Evolutionary conservation across 2,329 filamentous ascomycete genomes (phyloP), one percentile per base, ranked within the genome.

Genomic region (Exophiala bonariae): DNA sequence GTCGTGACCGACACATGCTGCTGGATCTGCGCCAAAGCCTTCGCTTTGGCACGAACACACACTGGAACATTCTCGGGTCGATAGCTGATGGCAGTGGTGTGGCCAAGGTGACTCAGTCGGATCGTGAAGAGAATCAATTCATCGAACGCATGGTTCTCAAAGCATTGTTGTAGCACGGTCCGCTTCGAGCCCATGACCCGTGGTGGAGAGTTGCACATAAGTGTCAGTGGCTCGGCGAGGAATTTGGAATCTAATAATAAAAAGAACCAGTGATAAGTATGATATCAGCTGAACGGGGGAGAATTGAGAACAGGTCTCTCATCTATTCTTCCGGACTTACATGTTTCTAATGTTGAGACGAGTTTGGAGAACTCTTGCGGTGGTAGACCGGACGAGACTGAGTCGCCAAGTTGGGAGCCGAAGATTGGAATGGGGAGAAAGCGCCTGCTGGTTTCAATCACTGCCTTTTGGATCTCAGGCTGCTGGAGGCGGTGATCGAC

Each of bases 71-170:
- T 32, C 28, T 37, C 45, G 3, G n/a, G 20, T 11, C 41, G 20
- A 18, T 32, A 38, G 14, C 11, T 37, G n/a, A 42, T 42, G 13
- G 39, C 45, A 17, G 39, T 42, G 16, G 23, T 48, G 22, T 48
- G 45, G 26, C 45, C 45, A 7, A 48, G 39, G 9, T 48, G 39
- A 23, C 17, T 19, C 13, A 43, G 33, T 10, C 17, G 19, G 11
- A 35, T 32, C 10, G 45, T 48, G 22, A 43, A 48, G 22, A 48
- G 39, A 13, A 48, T 23, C 11, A 47, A 16, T 20, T 48, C 45
- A 35, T 43, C 34, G 9, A 16, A 38, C 7, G 32, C 14, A 22
- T 35, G 36, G 7, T 16, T 20, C 18, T 20, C 16, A 26, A 48
- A 43, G 32, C 38, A 48, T 6, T 19, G 9, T 5, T 32, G 41